Percentiles rank a stretch among this genome's conserved stretches.
Evolutionary conservation across 2,329 filamentous ascomycete genomes (phyloP).

Genomic region (Stagonosporopsis cucurbitacearum): DNA sequence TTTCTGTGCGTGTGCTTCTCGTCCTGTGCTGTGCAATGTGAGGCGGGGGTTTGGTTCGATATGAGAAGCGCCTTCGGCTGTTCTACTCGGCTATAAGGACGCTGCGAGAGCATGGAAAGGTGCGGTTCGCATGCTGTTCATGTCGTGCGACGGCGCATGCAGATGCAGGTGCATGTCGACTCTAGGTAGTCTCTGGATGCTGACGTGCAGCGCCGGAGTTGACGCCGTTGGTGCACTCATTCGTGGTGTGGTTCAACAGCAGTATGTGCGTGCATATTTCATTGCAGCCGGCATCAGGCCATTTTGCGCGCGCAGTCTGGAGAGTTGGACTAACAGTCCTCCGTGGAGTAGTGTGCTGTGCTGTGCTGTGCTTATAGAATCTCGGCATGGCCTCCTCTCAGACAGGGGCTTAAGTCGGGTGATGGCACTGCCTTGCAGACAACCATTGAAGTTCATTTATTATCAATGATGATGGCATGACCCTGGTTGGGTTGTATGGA

Average conservation of each 20-base stretch:
- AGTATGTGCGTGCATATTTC: not conserved
- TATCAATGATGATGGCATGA: not conserved
- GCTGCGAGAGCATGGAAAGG: not conserved
- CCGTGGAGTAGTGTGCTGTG: not conserved
- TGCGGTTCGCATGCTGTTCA: constrained; percentile 21
- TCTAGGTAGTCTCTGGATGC: not conserved
- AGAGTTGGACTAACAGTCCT: not conserved
- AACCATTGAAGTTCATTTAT: not conserved
- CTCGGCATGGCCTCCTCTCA: not conserved
- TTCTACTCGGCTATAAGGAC: constrained; percentile 4
- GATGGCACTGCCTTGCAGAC: not conserved
- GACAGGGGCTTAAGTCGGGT: not conserved
- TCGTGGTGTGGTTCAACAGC: not conserved
- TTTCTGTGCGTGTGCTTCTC: not conserved
- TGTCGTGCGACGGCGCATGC: constrained; percentile 15
- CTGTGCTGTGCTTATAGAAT: not conserved
- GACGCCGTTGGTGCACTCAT: not conserved
- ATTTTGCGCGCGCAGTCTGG: not conserved
- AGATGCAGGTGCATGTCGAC: not conserved
- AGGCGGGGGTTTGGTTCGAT: not conserved
- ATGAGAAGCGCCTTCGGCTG: not conserved
- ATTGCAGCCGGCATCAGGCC: not conserved
- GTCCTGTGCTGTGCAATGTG: constrained; percentile 5
- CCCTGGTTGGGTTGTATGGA: not conserved
- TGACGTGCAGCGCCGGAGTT: constrained; percentile 10